Base-by-base conservation (phyloP, 768 basidiomycete genomes). In the Lentinula detonsa region DNA sequence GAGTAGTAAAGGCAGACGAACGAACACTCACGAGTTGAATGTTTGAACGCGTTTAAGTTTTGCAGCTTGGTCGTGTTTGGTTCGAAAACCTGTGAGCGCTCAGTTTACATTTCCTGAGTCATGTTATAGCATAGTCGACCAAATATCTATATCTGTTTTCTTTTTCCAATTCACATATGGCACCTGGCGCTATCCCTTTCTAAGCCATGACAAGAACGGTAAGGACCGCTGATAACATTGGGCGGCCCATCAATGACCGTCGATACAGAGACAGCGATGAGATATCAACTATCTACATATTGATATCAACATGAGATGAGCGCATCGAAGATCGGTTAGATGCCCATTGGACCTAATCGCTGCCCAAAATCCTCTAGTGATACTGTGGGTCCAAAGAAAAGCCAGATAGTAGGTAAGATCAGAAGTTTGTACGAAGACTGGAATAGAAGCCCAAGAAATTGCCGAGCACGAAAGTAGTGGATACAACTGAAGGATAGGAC, bases 341-440 rank as follows among this genome's bases (percentile, higher is more conserved):
- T 23, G 46, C 9, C 10, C 15, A 9, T 21, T 46, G 45, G 9
- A 46, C 18, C 45, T 23, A 11, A 48, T 48, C 46, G n/a, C n/a
- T 48, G 18, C 46, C 46, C 46, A 9, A 23, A 21, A 48, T 48
- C 21, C 10, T 48, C 34, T 61, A 61, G 53, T 48, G 60, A 61
- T 48, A 23, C 39, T 43, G 60, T n/a, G 33, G 33, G 7, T 18
- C 18, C 46, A 57, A 51, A 62, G 46, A 16, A 43, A 43, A 18
- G 46, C 21, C 6, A 48, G n/a, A n/a, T 45, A 54, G 57, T 51
- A 64, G 55, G 60, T 54, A 65, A 55, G 66, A 48, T 53, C 49
- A 35, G 50, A 23, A 40, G 50, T 55, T 48, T 57, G 42, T 57
- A 54, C 57, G 64, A 62, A 65, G 35, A 54, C 50, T 57, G 61